A percentile compares a stretch with the other conserved stretches of the same genome.
Evolutionary conservation across 2,329 filamentous ascomycete species (phyloP).

Genomic region (Botryotinia convoluta): DNA sequence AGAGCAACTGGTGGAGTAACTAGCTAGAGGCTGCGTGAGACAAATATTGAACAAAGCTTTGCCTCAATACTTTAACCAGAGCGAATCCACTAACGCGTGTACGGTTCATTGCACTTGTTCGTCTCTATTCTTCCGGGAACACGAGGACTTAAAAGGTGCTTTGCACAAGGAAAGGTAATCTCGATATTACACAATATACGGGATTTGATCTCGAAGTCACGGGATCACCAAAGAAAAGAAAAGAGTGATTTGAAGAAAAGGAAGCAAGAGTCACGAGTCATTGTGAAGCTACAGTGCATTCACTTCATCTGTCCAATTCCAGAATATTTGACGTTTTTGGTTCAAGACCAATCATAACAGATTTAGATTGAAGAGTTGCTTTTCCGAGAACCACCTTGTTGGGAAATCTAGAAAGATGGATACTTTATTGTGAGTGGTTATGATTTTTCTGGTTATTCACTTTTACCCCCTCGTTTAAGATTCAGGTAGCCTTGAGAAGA

Average conservation of each 20-base stretch:
- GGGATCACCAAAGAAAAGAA: background rate
- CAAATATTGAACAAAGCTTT: background rate
- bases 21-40: background rate
- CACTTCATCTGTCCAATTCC: background rate
- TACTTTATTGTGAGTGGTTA: constrained; percentile 20
- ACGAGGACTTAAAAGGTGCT: background rate
- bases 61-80: background rate
- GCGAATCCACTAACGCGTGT: background rate
- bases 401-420: constrained; percentile 8
- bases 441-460: background rate
- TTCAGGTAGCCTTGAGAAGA: background rate
- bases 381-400: background rate
- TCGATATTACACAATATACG: background rate
- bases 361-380: background rate
- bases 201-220: background rate
- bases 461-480: constrained; percentile 10
- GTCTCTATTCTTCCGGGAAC: background rate
- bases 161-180: background rate
- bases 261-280: background rate
- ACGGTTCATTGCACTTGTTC: background rate
- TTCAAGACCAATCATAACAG: background rate
- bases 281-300: background rate
- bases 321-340: background rate
- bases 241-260: background rate
- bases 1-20: constrained; percentile 1